Base-by-base conservation (phyloP, 2,329 filamentous ascomycete genomes). In the Sclerotinia glacialis region DNA sequence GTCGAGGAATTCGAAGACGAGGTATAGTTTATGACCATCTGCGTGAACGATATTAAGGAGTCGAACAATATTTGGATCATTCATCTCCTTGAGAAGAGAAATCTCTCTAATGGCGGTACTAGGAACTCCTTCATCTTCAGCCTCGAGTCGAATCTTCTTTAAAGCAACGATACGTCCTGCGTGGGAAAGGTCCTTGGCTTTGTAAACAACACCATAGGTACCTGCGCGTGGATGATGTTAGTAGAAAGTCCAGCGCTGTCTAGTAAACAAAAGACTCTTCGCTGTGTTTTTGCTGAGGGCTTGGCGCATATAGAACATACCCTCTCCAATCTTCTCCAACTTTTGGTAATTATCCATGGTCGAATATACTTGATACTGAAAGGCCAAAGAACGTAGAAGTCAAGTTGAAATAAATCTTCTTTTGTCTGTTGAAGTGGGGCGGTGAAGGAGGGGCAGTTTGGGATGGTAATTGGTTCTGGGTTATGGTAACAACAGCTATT, bases 201-300 rank as follows among this genome's bases (percentile, higher is more conserved):
- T 96, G 86, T 97, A 97, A 70, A 97, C 93, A 70, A 97, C 93
- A 78, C 93, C 93, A 77, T 97, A 97, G 21, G 93, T 97, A 75
- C 93, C 93, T 96, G 70, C 70, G 69, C 50, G 69, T 58, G 60
- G 60, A 70, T 66, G 54, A 47, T 50, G 54, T 74, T 49, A 73
- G 70, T 66, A 69, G 66, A 6, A 60, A 60, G 59, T 37, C 26
- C 58, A 18, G 54, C 26, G 59, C 62, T 34, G 26, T 49, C 46
- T 46, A 44, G 40, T 44, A 63, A n/a, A 61, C 56, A 66, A 44
- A 40, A 26, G 21, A 50, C 12, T 16, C 26, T 49, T 65, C n/a
- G 49, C 50, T n/a, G 53, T 50, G 40, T 14, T 34, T 55, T 23
- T 47, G 44, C 54, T 54, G 47, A 44, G 44, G 5, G n/a, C 31